Evolutionary conservation across 1,284 basidiomycete species (phyloP).

Genomic region (Leccinum angustisporum): DNA sequence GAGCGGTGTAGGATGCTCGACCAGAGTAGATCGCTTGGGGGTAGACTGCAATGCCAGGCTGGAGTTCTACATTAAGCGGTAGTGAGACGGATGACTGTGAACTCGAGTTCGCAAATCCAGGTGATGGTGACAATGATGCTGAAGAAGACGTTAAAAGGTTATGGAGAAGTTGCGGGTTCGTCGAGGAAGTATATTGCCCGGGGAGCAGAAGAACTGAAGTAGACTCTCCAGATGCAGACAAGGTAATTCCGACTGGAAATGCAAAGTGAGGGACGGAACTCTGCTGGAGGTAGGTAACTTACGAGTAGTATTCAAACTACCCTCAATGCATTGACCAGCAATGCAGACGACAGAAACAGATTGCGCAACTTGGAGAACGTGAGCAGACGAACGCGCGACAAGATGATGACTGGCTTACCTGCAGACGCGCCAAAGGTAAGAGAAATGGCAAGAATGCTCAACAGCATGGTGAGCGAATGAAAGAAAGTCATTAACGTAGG

Average conservation of each 20-base stretch:
- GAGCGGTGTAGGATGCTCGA: constrained; percentile 53
- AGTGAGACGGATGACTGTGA: constrained; percentile 46
- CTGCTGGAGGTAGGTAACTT: constrained; percentile 29
- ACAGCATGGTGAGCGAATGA: constrained; percentile 44
- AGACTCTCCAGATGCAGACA: constrained; percentile 54
- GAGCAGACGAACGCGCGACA: neutral
- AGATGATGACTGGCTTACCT: constrained; percentile 37
- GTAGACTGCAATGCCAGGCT: constrained; percentile 65
- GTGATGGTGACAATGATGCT: constrained; percentile 53
- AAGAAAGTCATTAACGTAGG: constrained; percentile 28
- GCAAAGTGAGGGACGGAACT: constrained; percentile 18
- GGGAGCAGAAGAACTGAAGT: constrained; percentile 64
- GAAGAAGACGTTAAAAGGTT: constrained; percentile 62
- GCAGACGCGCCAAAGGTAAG: constrained; percentile 47
- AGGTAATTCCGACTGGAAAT: constrained; percentile 58
- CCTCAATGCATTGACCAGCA: constrained; percentile 81
- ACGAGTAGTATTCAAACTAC: constrained; percentile 70
- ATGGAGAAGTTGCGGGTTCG: constrained; percentile 70
- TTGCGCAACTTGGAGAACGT: constrained; percentile 47
- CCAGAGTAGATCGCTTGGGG: constrained; percentile 61
- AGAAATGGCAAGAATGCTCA: constrained; percentile 44
- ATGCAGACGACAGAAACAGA: constrained; percentile 67
- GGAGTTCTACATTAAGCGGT: constrained; percentile 62
- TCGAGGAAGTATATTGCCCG: constrained; percentile 68
- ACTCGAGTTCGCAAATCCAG: constrained; percentile 58